Evolutionary conservation across 2,329 filamentous ascomycete genomes (phyloP).

Genomic region (Aureobasidium melanogenum): DNA sequence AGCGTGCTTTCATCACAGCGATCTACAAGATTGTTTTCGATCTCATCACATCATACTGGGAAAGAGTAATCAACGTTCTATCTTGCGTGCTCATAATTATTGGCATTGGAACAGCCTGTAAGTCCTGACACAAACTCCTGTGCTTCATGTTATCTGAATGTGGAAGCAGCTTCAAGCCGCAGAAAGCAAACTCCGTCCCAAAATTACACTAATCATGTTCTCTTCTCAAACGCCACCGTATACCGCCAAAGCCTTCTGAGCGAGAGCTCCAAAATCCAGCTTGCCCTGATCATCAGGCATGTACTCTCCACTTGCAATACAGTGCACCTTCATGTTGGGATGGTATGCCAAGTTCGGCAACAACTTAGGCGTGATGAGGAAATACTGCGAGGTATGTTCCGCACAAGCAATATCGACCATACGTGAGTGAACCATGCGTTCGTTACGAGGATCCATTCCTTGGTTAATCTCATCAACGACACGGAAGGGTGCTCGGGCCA

Average conservation of each 20-base stretch:
- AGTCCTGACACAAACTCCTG: not conserved
- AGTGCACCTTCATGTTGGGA: slow-evolving; percentile 82
- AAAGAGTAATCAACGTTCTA: not conserved
- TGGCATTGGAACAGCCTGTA: not conserved
- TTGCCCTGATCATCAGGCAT: slow-evolving; percentile 35
- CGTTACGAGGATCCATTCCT: slow-evolving; percentile 97
- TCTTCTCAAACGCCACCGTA: not conserved
- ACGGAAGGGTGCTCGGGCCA: slow-evolving; percentile 90
- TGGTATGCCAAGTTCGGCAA: slow-evolving; percentile 80
- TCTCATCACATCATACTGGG: not conserved
- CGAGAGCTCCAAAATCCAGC: slow-evolving; percentile 36
- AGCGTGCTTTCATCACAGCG: no score
- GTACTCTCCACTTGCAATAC: slow-evolving; percentile 80
- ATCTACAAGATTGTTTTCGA: not conserved
- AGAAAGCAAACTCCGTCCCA: not conserved
- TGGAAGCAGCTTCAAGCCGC: not conserved
- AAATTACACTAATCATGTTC: not conserved
- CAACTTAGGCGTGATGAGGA: slow-evolving; percentile 94
- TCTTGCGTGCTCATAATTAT: not conserved
- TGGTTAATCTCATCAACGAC: slow-evolving; percentile 99
- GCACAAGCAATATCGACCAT: slow-evolving; percentile 97
- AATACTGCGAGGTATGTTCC: slow-evolving; percentile 67
- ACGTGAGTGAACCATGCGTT: slow-evolving; percentile 93
- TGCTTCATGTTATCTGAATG: not conserved
- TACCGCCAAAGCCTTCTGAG: slow-evolving; percentile 22